Evolutionary conservation across 768 basidiomycete genomes (phyloP).

Genomic region (Kwoniella shandongensis): DNA sequence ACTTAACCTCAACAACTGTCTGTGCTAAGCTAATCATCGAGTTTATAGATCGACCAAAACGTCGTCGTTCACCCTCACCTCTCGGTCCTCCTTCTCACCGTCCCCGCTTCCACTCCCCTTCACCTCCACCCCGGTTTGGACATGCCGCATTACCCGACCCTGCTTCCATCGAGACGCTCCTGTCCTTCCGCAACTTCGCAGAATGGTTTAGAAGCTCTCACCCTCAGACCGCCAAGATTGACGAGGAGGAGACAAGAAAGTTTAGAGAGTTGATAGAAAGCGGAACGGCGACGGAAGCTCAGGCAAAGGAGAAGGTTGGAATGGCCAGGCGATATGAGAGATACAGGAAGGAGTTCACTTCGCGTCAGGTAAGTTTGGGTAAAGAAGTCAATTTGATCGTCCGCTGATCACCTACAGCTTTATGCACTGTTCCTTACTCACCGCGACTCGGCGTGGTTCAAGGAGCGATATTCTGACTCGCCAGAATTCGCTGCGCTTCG

Average conservation of each 20-base stretch:
- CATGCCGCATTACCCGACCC: slow-evolving; percentile 32
- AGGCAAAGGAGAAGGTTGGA: slow-evolving; percentile 36
- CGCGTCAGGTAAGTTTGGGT: slow-evolving; percentile 73
- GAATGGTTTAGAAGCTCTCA: slow-evolving; percentile 47
- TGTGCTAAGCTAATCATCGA: background rate
- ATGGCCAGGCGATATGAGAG: slow-evolving; percentile 72
- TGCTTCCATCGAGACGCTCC: slow-evolving; percentile 31
- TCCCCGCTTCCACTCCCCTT: slow-evolving; percentile 27
- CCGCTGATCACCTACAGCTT: slow-evolving; percentile 60
- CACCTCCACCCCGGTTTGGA: slow-evolving; percentile 20
- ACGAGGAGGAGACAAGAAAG: slow-evolving; percentile 40
- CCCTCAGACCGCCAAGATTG: slow-evolving; percentile 43
- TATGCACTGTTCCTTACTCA: slow-evolving; percentile 95
- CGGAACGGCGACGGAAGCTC: slow-evolving; percentile 10
- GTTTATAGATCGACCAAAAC: slow-evolving; percentile 40
- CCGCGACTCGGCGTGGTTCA: slow-evolving; percentile 93
- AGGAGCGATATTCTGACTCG: slow-evolving; percentile 86
- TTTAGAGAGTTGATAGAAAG: slow-evolving; percentile 25
- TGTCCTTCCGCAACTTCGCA: slow-evolving; percentile 43
- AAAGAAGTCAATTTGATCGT: too few species aligned
- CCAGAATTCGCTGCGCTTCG: slow-evolving; percentile 71
- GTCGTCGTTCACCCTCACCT: slow-evolving; percentile 44
- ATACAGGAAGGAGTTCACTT: slow-evolving; percentile 87
- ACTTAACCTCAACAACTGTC: background rate
- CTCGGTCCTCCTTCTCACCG: slow-evolving; percentile 24